Evolutionary conservation across 352 stramenopile genomes (phyloP), one percentile per base, ranked within the genome.

Genomic region (Phytophthora citrophthora): DNA sequence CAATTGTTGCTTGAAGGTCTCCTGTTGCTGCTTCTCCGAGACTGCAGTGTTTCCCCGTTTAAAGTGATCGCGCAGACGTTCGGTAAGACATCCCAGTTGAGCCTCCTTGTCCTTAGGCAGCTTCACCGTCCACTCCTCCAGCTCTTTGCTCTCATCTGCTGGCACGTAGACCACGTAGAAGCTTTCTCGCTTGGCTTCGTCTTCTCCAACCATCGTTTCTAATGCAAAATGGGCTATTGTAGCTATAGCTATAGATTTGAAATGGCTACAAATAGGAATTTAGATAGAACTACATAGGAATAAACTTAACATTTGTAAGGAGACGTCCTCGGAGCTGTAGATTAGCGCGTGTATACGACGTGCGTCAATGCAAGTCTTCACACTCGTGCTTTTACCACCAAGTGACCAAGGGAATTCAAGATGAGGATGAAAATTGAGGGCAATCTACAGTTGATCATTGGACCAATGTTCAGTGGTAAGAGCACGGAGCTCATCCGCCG

Each of bases 381-480:
- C 51, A 57, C 24, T 41, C 23, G 47, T 50, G 55, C 34, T 43
- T 57, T 52, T 44, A 24, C 40, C 53, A 18, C 24, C 39, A 46
- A 16, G 18, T 44, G 4, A 49, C n/a, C 24, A 36, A 50, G 44
- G 20, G 20, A 18, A 32, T 1, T 74, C 50, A 44, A 45, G 61
- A 80, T 76, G 61, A 60, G 62, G 67, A 64, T 64, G 61, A 66
- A 62, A 29, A 64, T 87, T 18, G 72, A 76, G 27, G 84, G 86
- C 38, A 72, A 86, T 59, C 57, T 95, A 54, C 83, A 95, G 67
- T 79, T 95, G 32, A 94, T 95, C 50, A 79, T 95, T 36, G 88
- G 88, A 5, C 86, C 88, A 52, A 95, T 95, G 88, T 95, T 94
- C 68, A 94, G 85, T 57, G 88, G 88, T 67, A 95, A 95, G 67